Conservation (phyloP, 306 rosid genomes). For the Casuarina equisetifolia region DNA sequence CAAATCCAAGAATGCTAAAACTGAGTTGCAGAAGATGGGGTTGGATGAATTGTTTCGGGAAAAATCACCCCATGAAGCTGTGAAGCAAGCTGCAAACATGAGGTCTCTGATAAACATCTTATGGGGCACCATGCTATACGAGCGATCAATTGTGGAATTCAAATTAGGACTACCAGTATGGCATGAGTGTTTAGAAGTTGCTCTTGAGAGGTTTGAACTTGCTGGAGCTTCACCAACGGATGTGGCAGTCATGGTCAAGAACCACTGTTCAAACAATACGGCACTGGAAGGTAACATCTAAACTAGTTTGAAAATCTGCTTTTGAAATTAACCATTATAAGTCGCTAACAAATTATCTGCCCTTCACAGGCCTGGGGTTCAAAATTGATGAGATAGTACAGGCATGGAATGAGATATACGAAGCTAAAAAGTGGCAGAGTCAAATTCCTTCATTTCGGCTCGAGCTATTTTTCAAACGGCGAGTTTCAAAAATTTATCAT, state of each 20-base stretch:
- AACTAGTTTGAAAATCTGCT: constrained; percentile 14
- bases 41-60: constrained; percentile 45
- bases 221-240: constrained; percentile 89
- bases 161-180: constrained; percentile 68
- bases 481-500: constrained; percentile 64
- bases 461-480: constrained; percentile 74
- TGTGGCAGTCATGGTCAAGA: constrained; percentile 75
- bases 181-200: constrained; percentile 70
- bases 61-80: constrained; percentile 53
- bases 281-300: constrained; percentile 56
- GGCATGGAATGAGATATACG: constrained; percentile 88
- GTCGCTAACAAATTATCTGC: constrained; percentile 7
- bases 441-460: constrained; percentile 80
- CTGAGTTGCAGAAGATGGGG: constrained; percentile 47
- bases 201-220: constrained; percentile 77
- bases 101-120: constrained; percentile 75
- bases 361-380: constrained; percentile 64
- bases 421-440: constrained; percentile 71
- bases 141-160: constrained; percentile 78
- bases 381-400: constrained; percentile 80
- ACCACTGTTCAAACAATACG: constrained; percentile 69
- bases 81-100: constrained; percentile 57
- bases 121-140: constrained; percentile 90
- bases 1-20: constrained; percentile 35
- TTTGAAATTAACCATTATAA: not conserved